phyloP scores from a whole-genome alignment of 164 flowering plant genomes.

The Protea cynaroides region DNA sequence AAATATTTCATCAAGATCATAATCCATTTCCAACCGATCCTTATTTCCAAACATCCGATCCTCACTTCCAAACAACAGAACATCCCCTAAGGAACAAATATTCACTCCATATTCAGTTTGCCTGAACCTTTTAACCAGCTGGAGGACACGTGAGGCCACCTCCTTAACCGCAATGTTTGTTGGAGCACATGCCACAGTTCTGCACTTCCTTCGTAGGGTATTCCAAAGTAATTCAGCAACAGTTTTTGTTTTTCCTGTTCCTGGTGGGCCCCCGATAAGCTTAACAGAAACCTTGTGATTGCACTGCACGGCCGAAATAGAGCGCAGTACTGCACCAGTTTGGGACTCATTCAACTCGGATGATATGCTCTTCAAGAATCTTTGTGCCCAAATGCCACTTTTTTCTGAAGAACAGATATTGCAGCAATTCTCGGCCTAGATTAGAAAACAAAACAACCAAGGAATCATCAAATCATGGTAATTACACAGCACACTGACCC shows the following conservation, averaged over 20 bases:
- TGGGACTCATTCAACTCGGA: conserved; percentile 54
- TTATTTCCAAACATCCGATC: conserved; percentile 60
- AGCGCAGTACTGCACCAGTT: conserved; percentile 30
- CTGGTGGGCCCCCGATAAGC: conserved; percentile 85
- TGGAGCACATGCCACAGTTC: conserved; percentile 65
- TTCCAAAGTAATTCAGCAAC: conserved; percentile 32
- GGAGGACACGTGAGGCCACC: conserved; percentile 47
- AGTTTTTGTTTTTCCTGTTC: conserved; percentile 79
- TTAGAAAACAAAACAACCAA: background rate
- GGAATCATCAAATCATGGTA: background rate
- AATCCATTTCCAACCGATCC: conserved; percentile 33
- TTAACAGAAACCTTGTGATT: conserved; percentile 31
- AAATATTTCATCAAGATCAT: conserved; percentile 43
- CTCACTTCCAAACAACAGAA: conserved; percentile 63
- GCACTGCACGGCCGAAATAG: conserved; percentile 27
- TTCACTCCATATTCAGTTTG: background rate
- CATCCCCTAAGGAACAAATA: conserved; percentile 39
- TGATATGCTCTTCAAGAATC: background rate
- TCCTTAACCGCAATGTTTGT: conserved; percentile 64
- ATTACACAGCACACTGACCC: background rate
- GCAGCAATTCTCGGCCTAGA: conserved; percentile 33
- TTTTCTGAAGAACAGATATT: conserved; percentile 15
- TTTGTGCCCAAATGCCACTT: conserved; percentile 4
- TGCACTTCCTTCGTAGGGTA: conserved; percentile 29
- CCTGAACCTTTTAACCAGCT: conserved; percentile 26